phyloP scores from a whole-genome alignment of 805 yeast genomes.

The Kluyveromyces lactis region DNA sequence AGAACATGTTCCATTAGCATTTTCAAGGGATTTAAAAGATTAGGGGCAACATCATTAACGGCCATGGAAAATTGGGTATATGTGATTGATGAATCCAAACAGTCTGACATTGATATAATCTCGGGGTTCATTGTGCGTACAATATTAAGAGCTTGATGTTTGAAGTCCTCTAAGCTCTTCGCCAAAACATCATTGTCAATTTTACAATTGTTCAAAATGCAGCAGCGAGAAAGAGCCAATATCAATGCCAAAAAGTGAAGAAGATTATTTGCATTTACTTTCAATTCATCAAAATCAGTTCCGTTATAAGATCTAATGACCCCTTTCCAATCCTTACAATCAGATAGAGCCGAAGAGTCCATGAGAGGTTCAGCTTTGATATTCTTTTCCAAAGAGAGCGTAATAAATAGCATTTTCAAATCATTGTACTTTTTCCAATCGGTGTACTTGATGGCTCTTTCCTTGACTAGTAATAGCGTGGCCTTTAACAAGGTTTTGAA shows the following conservation, averaged over 20 bases:
- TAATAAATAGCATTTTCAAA: conserved; percentile 38
- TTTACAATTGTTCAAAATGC: conserved; percentile 29
- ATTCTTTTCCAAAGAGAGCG: conserved; percentile 29
- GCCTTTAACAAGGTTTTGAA: conserved; percentile 37
- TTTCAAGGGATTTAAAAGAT: conserved; percentile 37
- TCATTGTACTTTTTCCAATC: conserved; percentile 34
- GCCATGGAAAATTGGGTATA: conserved; percentile 29
- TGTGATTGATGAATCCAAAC: conserved; percentile 11
- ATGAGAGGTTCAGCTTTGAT: conserved; percentile 11
- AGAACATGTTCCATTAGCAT: conserved; percentile 37
- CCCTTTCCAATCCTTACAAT: conserved; percentile 10
- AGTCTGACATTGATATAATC: conserved; percentile 21
- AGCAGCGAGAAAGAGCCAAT: conserved; percentile 36
- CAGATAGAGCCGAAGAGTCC: conserved; percentile 8
- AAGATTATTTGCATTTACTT: conserved; percentile 35
- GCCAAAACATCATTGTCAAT: conserved; percentile 18
- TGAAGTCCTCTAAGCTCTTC: conserved; percentile 36
- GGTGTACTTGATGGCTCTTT: conserved; percentile 31
- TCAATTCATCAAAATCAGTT: conserved; percentile 31
- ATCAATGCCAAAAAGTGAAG: conserved; percentile 40
- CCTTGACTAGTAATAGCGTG: conserved; percentile 36
- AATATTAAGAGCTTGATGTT: conserved; percentile 36
- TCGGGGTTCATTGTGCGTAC: conserved; percentile 41
- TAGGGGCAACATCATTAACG: conserved; percentile 33
- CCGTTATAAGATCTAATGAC: conserved; percentile 37